These are phyloP conservation scores for Oryza meridionalis DNA, from an alignment of 176 grass and related monocot genomes.

Conservation along the genomic window DNA sequence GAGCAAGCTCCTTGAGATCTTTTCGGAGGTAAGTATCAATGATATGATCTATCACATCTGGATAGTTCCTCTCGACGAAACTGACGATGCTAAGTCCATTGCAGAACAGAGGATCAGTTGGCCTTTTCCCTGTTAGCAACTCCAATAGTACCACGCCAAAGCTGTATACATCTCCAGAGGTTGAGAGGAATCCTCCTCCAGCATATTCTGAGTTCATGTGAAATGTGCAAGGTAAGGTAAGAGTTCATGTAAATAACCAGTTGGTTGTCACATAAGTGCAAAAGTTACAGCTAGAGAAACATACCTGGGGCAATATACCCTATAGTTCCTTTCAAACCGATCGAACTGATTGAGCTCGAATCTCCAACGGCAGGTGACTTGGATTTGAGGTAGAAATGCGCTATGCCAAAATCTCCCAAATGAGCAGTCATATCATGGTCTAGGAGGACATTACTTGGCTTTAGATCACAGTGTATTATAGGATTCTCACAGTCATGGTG, in stretches of 20 bases:
- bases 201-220: not conserved
- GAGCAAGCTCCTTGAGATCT: not conserved
- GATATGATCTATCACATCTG: not conserved
- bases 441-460: constrained; percentile 52
- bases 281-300: not conserved
- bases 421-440: constrained; percentile 39
- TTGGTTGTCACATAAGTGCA: too few species aligned
- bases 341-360: not conserved
- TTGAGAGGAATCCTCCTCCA: not conserved
- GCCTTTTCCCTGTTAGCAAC: not conserved
- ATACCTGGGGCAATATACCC: constrained; percentile 60
- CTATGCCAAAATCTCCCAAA: constrained; percentile 31
- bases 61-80: not conserved
- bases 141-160: not conserved
- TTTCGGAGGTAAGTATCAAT: not conserved
- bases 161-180: not conserved
- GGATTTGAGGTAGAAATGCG: constrained; percentile 7
- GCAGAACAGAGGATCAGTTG: not conserved
- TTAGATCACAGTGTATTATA: constrained; percentile 53
- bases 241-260: too few species aligned
- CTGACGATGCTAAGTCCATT: not conserved
- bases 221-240: not conserved
- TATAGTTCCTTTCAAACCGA: constrained; percentile 44
- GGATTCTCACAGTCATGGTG: constrained; percentile 28
- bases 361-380: not conserved